These are phyloP conservation scores for Ajuga reptans DNA, from an alignment of 305 asterid species.

Conservation along the genomic window DNA sequence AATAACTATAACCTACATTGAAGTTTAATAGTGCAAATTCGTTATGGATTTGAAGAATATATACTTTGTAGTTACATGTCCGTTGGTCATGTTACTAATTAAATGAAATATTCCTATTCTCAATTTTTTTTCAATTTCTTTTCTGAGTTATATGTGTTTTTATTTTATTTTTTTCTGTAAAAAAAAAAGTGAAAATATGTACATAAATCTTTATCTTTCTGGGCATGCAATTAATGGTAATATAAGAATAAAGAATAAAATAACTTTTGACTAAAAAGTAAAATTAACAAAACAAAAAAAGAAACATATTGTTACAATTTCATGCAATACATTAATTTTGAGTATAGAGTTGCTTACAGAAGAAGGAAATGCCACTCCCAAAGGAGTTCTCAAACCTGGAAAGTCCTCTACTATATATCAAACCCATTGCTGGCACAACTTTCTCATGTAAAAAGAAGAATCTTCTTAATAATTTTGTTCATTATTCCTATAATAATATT, in stretches of 20 bases:
- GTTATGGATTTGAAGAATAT: too few species aligned
- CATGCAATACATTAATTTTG: not conserved
- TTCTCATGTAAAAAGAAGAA: not conserved
- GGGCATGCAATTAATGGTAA: too few species aligned
- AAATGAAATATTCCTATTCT: too few species aligned
- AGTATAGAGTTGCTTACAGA: conserved; percentile 26
- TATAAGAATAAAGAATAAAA: not conserved
- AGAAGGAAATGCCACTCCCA: conserved; percentile 28
- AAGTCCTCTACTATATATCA: not conserved
- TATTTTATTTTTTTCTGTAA: too few species aligned
- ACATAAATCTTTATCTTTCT: too few species aligned
- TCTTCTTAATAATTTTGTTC: not conserved
- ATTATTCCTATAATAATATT: not conserved
- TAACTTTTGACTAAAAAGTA: not conserved
- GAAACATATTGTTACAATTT: not conserved
- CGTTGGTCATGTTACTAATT: too few species aligned
- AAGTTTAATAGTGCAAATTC: too few species aligned
- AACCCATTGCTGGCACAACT: conserved; percentile 14
- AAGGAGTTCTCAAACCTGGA: conserved; percentile 14
- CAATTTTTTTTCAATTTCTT: too few species aligned
- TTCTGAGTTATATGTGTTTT: too few species aligned
- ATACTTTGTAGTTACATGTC: too few species aligned
- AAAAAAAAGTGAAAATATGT: too few species aligned
- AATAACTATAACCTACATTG: too few species aligned
- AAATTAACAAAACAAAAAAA: not conserved